Evolutionary conservation across 192 early-diverging fungal species (phyloP), one percentile per base, ranked within the genome.

Genomic region (Entomortierella parvispora): DNA sequence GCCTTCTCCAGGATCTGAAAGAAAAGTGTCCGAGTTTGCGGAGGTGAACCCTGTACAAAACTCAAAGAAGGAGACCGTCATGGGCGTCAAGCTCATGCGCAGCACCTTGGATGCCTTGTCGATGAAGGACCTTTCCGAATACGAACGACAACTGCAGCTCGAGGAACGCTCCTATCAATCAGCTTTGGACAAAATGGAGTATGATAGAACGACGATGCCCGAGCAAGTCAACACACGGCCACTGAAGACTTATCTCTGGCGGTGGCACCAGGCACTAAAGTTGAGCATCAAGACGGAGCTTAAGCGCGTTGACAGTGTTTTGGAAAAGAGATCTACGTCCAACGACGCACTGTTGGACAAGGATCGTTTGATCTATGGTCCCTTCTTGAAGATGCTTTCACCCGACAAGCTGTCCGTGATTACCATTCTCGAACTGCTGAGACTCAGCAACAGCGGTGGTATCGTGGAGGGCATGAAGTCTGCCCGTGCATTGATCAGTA

Each of bases 91-190:
- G 28, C 86, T 96, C 51, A 84, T 99, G 28, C 83, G 88, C 43
- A 82, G 85, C 14, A 89, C 91, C 17, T 85, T 96, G n/a, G 67
- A 81, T 40, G 85, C 90, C 0, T 72, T 90, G 4, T 62, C 79
- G 20, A 62, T 84, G 42, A 82, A 82, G 64, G 82, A 87, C 17
- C 82, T 90, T 34, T 74, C 85, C 37, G 81, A 83, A 28, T 93
- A 87, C 76, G 89, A 93, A 18, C 84, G 90, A 55, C 95, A 99
- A 72, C 53, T 90, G 15, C 88, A 88, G 58, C 76, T 99, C 0
- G 95, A 99, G 79, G 90, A 92, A 55, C 90, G 91, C 26, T 88
- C 95, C 0, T 90, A 93, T 47, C 87, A 90, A 31, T 86, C 90
- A 0, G 94, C 94, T 8, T 69, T 93, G 7, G 90, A 91, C 43